phyloP scores from a whole-genome alignment of 768 basidiomycete genomes.

The Trametes cinnabarina region DNA sequence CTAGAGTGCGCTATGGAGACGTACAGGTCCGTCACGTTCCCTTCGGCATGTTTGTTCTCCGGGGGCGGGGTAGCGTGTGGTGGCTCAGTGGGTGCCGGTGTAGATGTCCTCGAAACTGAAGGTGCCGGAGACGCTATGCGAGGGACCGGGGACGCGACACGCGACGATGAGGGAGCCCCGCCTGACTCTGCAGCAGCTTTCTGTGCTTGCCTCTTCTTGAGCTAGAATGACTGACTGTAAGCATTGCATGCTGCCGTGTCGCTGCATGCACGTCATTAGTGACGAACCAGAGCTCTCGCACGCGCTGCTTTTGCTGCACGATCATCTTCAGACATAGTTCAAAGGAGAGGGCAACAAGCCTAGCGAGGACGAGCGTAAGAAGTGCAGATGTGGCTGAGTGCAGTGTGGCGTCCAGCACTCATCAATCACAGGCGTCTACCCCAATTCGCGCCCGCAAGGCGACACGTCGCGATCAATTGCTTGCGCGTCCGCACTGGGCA shows the following conservation, averaged over 20 bases:
- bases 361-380: not conserved
- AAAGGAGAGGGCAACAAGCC: not conserved
- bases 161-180: constrained; percentile 14
- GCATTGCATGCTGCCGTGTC: not conserved
- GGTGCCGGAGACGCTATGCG: constrained; percentile 45
- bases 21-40: constrained; percentile 57
- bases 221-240: constrained; percentile 39
- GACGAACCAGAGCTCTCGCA: constrained; percentile 75
- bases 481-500: not conserved
- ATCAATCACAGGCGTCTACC: not conserved
- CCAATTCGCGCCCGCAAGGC: not conserved
- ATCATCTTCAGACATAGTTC: constrained; percentile 58
- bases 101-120: constrained; percentile 40
- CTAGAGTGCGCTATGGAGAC: constrained; percentile 31
- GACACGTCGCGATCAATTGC: not conserved
- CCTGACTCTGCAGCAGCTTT: constrained; percentile 47
- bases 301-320: constrained; percentile 80
- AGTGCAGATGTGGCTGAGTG: constrained; percentile 3
- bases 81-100: constrained; percentile 29
- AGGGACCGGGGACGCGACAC: constrained; percentile 24
- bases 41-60: constrained; percentile 39
- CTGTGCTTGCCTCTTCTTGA: constrained; percentile 80
- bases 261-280: not conserved
- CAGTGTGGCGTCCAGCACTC: constrained; percentile 4
- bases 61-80: constrained; percentile 7